These are phyloP conservation scores for Penicillium sp. DNA, from an alignment of 2,329 filamentous ascomycete genomes.

Conservation along the genomic window DNA sequence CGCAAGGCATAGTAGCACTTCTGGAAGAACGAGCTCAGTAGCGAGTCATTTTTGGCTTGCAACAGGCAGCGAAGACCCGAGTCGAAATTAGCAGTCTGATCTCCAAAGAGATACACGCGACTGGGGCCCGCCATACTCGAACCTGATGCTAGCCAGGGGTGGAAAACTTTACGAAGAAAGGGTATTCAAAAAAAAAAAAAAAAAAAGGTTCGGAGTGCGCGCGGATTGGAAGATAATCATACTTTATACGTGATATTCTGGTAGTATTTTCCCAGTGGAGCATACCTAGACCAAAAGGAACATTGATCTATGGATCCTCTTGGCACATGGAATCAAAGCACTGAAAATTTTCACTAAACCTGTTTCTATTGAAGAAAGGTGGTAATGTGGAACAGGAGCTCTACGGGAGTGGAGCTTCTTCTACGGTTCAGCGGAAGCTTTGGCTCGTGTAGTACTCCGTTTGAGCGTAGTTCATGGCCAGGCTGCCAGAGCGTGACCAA, in stretches of 20 bases:
- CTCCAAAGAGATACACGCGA: slow-evolving; percentile 51
- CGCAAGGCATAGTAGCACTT: slow-evolving; percentile 47
- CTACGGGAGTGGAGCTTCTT: neutral
- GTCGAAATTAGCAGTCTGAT: slow-evolving; percentile 50
- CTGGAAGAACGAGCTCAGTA: slow-evolving; percentile 49
- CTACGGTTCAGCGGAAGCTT: slow-evolving; percentile 1
- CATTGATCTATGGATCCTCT: slow-evolving; percentile 7
- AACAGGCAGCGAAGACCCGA: slow-evolving; percentile 46
- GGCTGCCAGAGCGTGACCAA: slow-evolving; percentile 5
- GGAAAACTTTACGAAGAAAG: slow-evolving; percentile 13
- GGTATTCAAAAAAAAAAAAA: slow-evolving; percentile 3
- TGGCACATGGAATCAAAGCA: slow-evolving; percentile 4
- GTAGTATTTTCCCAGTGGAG: slow-evolving; percentile 12
- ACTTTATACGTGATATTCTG: slow-evolving; percentile 24
- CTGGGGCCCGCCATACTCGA: slow-evolving; percentile 35
- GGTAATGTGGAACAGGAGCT: neutral
- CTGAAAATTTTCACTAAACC: slow-evolving; percentile 7
- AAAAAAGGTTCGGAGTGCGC: neutral
- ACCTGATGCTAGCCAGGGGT: slow-evolving; percentile 10
- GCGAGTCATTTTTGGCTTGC: slow-evolving; percentile 46
- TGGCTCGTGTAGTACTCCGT: slow-evolving; percentile 13
- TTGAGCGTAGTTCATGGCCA: neutral
- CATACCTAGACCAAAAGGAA: neutral
- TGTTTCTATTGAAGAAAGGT: slow-evolving; percentile 9
- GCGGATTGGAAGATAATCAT: slow-evolving; percentile 12